Base-by-base conservation (phyloP, 2,329 filamentous ascomycete genomes). In the Chrysoporthe puriensis region DNA sequence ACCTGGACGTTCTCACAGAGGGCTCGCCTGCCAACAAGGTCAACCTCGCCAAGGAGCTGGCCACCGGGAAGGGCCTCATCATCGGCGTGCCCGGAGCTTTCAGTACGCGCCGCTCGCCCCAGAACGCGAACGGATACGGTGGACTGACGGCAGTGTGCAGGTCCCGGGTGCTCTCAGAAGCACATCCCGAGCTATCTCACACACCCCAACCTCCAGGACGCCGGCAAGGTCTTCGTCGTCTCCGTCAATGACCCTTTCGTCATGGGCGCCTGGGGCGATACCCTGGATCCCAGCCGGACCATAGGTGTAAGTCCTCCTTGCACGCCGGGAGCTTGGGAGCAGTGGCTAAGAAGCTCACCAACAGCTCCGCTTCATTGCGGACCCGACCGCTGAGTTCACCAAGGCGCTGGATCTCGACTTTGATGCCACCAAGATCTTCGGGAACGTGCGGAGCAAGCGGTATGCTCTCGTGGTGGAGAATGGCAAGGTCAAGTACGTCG, bases 181-280 rank as follows among this genome's bases (percentile, higher is more conserved):
- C 95, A 98, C 77, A 85, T 98, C 58, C 95, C 95, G 0, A 91
- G 92, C 66, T 98, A 94, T 81, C 91, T 97, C 79, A 89, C 88
- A 76, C 91, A 93, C 77, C 85, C 90, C 66, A 88, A 90, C 77
- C 85, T 96, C 73, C 92, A 92, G 81, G 84, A 90, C 69, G 93
- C 92, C 42, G 94, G 94, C 61, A 85, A 91, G 75, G 92, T 97
- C 58, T 97, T 96, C 75, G 93, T 98, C 52, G 89, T 98, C 66
- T 90, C 92, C 18, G 94, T 97, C 77, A 98, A 98, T 77, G 95
- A 98, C 78, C 88, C 94, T 26, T 97, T 97, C 78, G 94, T 97
- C 92, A 97, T 94, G 87, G 96, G 96, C 80, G 94, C 94, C 5
- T 97, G 94, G 94, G 89, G 82, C 59, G 87, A 91, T 71, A 84